These are phyloP conservation scores for Lasiosphaeria ovina DNA, from an alignment of 495 filamentous ascomycete genomes.

Conservation along the genomic window DNA sequence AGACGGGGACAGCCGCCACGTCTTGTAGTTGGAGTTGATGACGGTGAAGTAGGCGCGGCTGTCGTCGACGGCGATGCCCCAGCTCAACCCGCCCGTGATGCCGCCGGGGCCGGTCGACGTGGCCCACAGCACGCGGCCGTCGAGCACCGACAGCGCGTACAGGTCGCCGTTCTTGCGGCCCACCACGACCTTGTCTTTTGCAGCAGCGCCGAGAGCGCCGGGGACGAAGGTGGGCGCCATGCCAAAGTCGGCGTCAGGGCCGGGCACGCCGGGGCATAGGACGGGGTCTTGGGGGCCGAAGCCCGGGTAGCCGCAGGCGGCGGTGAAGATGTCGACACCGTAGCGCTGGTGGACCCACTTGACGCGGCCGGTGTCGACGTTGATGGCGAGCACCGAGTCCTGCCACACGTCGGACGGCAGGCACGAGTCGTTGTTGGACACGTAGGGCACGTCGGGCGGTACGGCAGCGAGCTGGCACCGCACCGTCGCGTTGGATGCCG, in stretches of 20 bases:
- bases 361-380: constrained; percentile 27
- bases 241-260: constrained; percentile 38
- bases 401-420: constrained; percentile 29
- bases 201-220: constrained; percentile 1
- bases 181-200: constrained; percentile 31
- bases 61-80: constrained; percentile 40
- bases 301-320: constrained; percentile 25
- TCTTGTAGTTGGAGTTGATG: constrained; percentile 2
- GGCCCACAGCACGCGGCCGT: constrained; percentile 30
- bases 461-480: constrained; percentile 18
- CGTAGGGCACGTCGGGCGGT: constrained; percentile 7
- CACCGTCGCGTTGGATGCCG: constrained; percentile 18
- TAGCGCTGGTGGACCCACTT: constrained; percentile 31
- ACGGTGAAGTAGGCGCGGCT: constrained; percentile 33
- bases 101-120: constrained; percentile 24
- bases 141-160: constrained; percentile 29
- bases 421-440: constrained; percentile 8
- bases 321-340: constrained; percentile 29
- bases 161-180: constrained; percentile 40
- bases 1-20: constrained; percentile 15
- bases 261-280: constrained; percentile 26
- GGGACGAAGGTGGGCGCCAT: constrained; percentile 40
- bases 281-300: constrained; percentile 15
- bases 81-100: constrained; percentile 32
- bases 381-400: constrained; percentile 34